These are phyloP conservation scores for Hura crepitans DNA, from an alignment of 441 rosid species.

Conservation along the genomic window DNA sequence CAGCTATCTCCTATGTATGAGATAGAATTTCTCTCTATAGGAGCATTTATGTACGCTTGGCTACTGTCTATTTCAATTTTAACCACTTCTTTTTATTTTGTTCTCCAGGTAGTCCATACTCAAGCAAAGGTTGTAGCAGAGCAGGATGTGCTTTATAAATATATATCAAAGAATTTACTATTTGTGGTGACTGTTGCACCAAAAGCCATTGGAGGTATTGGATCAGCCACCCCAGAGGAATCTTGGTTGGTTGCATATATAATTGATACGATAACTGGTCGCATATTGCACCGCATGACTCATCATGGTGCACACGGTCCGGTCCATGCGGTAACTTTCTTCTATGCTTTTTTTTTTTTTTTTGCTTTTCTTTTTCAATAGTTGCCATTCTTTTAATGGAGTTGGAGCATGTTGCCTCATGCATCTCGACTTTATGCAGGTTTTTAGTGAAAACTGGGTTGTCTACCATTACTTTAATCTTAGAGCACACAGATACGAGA, in stretches of 20 bases:
- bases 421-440: conserved; percentile 45
- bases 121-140: conserved; percentile 92
- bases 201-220: conserved; percentile 77
- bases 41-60: no score
- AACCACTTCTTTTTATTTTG: conserved; percentile 12
- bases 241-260: conserved; percentile 76
- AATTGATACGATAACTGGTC: conserved; percentile 87
- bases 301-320: conserved; percentile 98
- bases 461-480: conserved; percentile 97
- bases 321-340: conserved; percentile 71
- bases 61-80: conserved; percentile 5
- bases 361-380: conserved; percentile 7
- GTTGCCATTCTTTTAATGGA: no score
- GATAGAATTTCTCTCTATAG: conserved; percentile 4
- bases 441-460: conserved; percentile 97
- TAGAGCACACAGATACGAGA: conserved; percentile 93
- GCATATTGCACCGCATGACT: conserved; percentile 80
- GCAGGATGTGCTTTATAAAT: conserved; percentile 90
- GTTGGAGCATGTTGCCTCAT: conserved; percentile 24
- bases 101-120: conserved; percentile 85
- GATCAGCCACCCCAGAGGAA: conserved; percentile 89
- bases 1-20: conserved; percentile 2
- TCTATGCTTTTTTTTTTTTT: no score
- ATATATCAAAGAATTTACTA: conserved; percentile 75
- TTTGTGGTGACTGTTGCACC: conserved; percentile 90